phyloP scores from a whole-genome alignment of 1,284 basidiomycete genomes.

The Microbotryomycetes sp. region DNA sequence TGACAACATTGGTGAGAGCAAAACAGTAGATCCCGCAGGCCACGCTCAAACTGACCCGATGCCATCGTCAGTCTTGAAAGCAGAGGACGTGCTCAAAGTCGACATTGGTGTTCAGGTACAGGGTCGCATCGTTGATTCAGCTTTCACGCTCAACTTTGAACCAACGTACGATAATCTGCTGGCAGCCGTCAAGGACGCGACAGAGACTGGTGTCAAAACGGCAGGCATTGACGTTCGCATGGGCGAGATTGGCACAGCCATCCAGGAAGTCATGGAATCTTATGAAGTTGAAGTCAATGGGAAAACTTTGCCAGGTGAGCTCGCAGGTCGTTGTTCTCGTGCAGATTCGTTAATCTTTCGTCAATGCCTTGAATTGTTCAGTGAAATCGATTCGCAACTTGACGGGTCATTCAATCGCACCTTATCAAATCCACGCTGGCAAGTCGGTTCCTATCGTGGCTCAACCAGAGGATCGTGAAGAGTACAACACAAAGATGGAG shows the following conservation, averaged over 20 bases:
- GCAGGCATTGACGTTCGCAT: slow-evolving; percentile 93
- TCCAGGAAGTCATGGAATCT: slow-evolving; percentile 99
- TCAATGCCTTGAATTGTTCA: slow-evolving; percentile 45
- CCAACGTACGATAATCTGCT: slow-evolving; percentile 83
- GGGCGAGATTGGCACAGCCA: slow-evolving; percentile 83
- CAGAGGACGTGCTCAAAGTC: slow-evolving; percentile 87
- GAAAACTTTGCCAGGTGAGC: slow-evolving; percentile 73
- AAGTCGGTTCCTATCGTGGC: slow-evolving; percentile 86
- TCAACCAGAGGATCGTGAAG: slow-evolving; percentile 45
- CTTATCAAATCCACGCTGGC: slow-evolving; percentile 77
- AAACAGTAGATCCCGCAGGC: not conserved
- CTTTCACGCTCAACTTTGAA: slow-evolving; percentile 87
- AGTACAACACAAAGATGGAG: slow-evolving; percentile 86
- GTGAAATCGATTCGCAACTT: slow-evolving; percentile 88
- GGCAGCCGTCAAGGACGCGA: slow-evolving; percentile 88
- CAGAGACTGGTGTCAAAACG: slow-evolving; percentile 79
- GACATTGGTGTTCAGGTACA: slow-evolving; percentile 97
- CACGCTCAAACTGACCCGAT: not conserved
- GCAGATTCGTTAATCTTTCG: not conserved
- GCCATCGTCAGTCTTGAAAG: slow-evolving; percentile 58
- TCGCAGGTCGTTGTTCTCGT: too few species aligned
- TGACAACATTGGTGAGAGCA: slow-evolving; percentile 66
- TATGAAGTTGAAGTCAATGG: slow-evolving; percentile 91
- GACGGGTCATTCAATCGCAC: slow-evolving; percentile 82
- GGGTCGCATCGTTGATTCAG: slow-evolving; percentile 89